Conservation (phyloP, 306 rosid genomes). For the Cicer arietinum region DNA sequence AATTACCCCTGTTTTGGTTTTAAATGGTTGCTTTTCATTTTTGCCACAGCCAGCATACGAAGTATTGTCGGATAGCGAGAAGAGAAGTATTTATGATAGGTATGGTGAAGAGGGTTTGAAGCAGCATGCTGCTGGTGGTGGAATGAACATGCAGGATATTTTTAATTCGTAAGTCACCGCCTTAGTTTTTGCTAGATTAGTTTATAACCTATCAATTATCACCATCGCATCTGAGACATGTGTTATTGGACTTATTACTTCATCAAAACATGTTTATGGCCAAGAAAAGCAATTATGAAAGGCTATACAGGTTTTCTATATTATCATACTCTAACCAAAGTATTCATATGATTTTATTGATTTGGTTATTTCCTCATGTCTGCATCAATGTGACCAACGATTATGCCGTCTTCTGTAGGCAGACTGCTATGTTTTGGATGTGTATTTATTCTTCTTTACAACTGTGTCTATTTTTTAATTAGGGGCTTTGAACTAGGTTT, state of each 20-base stretch:
- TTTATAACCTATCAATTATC: not conserved
- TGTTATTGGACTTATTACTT: not conserved
- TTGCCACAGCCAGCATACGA: constrained; percentile 68
- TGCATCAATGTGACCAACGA: not conserved
- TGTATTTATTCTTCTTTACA: constrained; percentile 12
- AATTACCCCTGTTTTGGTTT: not conserved
- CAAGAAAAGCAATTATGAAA: constrained; percentile 1
- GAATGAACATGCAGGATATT: constrained; percentile 91
- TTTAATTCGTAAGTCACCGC: constrained; percentile 71
- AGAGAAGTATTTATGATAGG: constrained; percentile 82
- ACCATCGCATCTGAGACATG: not conserved
- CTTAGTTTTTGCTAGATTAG: constrained; percentile 9
- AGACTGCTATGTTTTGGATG: constrained; percentile 9
- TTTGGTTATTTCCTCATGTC: constrained; percentile 10
- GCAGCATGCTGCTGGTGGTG: constrained; percentile 95
- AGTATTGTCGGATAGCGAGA: constrained; percentile 84
- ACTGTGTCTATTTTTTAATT: not conserved
- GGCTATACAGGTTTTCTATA: not conserved
- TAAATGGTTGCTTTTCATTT: constrained; percentile 36
- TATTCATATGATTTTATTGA: constrained; percentile 28
- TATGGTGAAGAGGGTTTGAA: constrained; percentile 96
- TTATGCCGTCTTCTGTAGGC: not conserved
- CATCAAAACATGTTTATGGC: not conserved
- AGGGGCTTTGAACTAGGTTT: constrained; percentile 23
- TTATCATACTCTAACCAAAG: not conserved